Evolutionary conservation across 768 basidiomycete genomes (phyloP), one percentile per base, ranked within the genome.

Genomic region (Terana coerulea): DNA sequence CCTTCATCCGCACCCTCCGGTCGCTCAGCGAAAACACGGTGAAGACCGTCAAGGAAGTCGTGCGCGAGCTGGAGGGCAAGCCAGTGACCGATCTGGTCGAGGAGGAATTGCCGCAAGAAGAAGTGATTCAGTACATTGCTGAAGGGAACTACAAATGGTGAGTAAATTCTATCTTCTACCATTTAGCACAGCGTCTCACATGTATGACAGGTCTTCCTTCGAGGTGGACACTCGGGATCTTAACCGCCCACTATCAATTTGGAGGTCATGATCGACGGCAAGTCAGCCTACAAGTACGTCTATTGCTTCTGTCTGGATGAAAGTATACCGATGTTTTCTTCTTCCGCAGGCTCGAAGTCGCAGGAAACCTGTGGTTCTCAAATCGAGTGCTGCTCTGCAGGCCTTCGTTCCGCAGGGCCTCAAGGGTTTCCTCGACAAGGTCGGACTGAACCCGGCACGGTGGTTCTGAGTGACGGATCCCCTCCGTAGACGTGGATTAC

Each of bases 131-230:
- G 57, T 84, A 88, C 59, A 66, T 88, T 17, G 76, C 84, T 0
- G 68, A 69, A 21, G 87, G 88, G 11, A 86, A 86, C 61, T 72
- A 73, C 56, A 88, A 88, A 65, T 86, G 83, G 84, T 82, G 34
- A 36, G 72, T 57, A 19, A 7, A 30, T 44, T 6, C 37, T 30
- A 36, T 41, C 29, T 19, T 22, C 42, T 47, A 5, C 22, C 28
- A 26, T 17, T 3, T 11, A n/a, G 17, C 14, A 39, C 37, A n/a
- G 17, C 37, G 37, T 14, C 37, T 15, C 41, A 28, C 15, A 46
- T 17, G 26, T 22, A 31, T 29, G 31, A 3, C 52, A 86, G 84
- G 80, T 80, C 85, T 1, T 66, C 81, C 0, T 75, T 91, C 39
- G 85, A 87, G 62, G 70, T 91, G 22, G 84, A 91, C 61, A 86